Conservation (phyloP, 305 asterid genomes). For the Euphrasia arctica region DNA sequence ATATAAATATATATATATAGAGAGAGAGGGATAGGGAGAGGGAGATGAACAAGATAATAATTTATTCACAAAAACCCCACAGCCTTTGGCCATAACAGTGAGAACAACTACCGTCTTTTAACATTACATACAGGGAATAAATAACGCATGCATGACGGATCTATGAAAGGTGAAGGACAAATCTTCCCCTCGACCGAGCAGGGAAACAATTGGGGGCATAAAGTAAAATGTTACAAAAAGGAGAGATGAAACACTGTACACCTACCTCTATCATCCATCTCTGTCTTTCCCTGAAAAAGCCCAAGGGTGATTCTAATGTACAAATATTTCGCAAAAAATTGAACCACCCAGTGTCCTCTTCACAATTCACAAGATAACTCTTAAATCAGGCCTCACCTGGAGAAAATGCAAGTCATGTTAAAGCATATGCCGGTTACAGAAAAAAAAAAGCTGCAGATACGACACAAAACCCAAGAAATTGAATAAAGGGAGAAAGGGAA, state of each 20-base stretch:
- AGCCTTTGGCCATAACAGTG: conserved; percentile 64
- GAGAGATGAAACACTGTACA: conserved; percentile 47
- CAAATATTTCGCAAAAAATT: conserved; percentile 32
- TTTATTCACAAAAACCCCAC: conserved; percentile 63
- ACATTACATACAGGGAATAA: conserved; percentile 24
- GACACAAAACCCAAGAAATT: background rate
- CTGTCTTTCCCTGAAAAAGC: conserved; percentile 35
- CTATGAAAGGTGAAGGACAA: conserved; percentile 37
- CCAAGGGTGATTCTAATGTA: conserved; percentile 34
- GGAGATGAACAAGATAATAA: too few relatives aligned
- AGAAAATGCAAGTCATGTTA: conserved; percentile 24
- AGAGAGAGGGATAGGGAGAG: too few relatives aligned
- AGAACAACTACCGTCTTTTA: conserved; percentile 24
- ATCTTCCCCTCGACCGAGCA: conserved; percentile 31
- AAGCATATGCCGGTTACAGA: conserved; percentile 13
- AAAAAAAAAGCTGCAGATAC: conserved; percentile 8
- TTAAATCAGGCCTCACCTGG: conserved; percentile 26
- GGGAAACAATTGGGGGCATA: conserved; percentile 33
- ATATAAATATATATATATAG: too few relatives aligned
- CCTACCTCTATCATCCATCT: conserved; percentile 42
- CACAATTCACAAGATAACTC: conserved; percentile 28
- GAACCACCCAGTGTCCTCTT: conserved; percentile 29
- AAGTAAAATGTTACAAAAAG: conserved; percentile 18
- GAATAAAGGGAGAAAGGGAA: background rate
- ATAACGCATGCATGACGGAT: conserved; percentile 33